phyloP scores from a whole-genome alignment of 106 monocot species.

The Iris macrosiphon region DNA sequence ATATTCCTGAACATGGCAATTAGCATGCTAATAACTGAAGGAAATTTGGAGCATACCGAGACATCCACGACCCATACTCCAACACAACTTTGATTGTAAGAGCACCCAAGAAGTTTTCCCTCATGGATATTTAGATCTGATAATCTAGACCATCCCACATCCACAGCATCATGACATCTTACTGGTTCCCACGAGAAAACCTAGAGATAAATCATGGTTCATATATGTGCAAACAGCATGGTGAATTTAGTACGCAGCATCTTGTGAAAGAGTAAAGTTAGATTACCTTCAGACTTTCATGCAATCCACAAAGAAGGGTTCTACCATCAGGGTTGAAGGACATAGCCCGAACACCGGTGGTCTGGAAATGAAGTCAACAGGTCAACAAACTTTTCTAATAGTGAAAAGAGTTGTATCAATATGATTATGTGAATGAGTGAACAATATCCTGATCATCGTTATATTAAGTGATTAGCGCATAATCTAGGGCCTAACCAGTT shows the following conservation, averaged over 20 bases:
- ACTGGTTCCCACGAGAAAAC: slow-evolving; percentile 97
- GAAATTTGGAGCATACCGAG: slow-evolving; percentile 45
- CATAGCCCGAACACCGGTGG: slow-evolving; percentile 74
- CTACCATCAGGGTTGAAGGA: slow-evolving; percentile 88
- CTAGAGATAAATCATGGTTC: slow-evolving; percentile 18
- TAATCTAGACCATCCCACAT: slow-evolving; percentile 97
- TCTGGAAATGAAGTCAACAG: slow-evolving; percentile 25
- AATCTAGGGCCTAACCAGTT: too few species aligned
- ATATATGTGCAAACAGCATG: background rate
- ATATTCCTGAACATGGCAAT: background rate
- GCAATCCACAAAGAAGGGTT: slow-evolving; percentile 87
- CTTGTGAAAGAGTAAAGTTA: background rate
- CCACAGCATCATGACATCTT: slow-evolving; percentile 83
- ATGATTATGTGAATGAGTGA: too few species aligned
- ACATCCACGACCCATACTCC: slow-evolving; percentile 99
- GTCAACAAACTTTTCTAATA: background rate
- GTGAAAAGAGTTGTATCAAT: too few species aligned
- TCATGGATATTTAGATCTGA: slow-evolving; percentile 92
- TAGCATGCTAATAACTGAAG: background rate
- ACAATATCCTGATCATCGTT: too few species aligned
- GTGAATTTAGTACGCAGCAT: background rate
- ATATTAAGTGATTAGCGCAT: too few species aligned
- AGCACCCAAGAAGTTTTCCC: slow-evolving; percentile 97
- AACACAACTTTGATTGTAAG: slow-evolving; percentile 98
- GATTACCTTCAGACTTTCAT: slow-evolving; percentile 81